Percentiles rank a stretch among this genome's conserved stretches.
phyloP scores from a whole-genome alignment of 2,329 filamentous ascomycete species.

The Basipetospora chlamydospora region DNA sequence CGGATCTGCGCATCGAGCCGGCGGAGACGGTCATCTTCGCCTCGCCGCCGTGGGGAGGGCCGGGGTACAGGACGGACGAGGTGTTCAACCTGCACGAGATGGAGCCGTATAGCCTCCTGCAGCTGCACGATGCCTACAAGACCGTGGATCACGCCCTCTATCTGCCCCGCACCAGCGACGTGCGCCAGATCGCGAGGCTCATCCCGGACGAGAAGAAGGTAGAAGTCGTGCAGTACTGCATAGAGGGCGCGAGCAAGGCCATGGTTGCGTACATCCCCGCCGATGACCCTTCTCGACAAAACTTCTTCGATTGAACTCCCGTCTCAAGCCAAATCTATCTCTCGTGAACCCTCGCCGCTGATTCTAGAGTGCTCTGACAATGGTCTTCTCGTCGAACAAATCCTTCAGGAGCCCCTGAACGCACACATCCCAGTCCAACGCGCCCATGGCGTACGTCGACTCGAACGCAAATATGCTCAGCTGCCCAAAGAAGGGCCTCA shows the following conservation, averaged over 20 bases:
- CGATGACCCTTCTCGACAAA: background rate
- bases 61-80: slow-evolving; percentile 39
- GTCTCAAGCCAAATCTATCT: background rate
- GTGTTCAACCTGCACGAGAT: slow-evolving; percentile 77
- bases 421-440: slow-evolving; percentile 51
- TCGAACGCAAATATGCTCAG: slow-evolving; percentile 91
- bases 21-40: slow-evolving; percentile 35
- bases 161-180: slow-evolving; percentile 70
- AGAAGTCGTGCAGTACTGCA: slow-evolving; percentile 78
- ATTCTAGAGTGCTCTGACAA: slow-evolving; percentile 43
- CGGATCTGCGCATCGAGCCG: slow-evolving; percentile 25
- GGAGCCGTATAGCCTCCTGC: slow-evolving; percentile 66
- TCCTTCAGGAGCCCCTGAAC: slow-evolving; percentile 52
- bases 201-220: slow-evolving; percentile 39
- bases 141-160: slow-evolving; percentile 55
- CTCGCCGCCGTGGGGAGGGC: slow-evolving; percentile 46
- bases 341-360: background rate
- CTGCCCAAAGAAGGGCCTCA: slow-evolving; percentile 81
- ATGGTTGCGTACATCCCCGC: slow-evolving; percentile 46
- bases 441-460: slow-evolving; percentile 73
- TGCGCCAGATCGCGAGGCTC: slow-evolving; percentile 59
- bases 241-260: slow-evolving; percentile 78
- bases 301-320: slow-evolving; percentile 2
- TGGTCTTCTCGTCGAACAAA: slow-evolving; percentile 63
- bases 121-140: slow-evolving; percentile 49